phyloP scores from a whole-genome alignment of 2,329 filamentous ascomycete genomes.

The Ophiognomonia clavigignenti-juglandacearum region DNA sequence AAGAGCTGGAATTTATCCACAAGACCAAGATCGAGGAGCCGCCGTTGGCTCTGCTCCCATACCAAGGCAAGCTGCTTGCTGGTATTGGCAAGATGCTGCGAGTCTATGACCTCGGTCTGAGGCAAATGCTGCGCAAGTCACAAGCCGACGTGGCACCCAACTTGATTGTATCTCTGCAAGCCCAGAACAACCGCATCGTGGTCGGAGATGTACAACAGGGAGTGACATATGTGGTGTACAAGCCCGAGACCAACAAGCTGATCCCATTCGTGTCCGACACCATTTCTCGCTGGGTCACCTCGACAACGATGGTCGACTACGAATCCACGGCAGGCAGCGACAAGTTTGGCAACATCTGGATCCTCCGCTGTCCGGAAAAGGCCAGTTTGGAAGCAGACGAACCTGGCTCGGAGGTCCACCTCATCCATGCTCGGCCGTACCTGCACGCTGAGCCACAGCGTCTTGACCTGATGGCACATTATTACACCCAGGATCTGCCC shows the following conservation, averaged over 20 bases:
- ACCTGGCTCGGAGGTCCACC: conserved; percentile 81
- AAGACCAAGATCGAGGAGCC: conserved; percentile 91
- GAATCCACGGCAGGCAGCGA: conserved; percentile 92
- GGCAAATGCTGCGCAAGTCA: conserved; percentile 86
- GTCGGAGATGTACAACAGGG: conserved; percentile 92
- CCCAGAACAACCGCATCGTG: conserved; percentile 85
- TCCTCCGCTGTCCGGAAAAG: conserved; percentile 82
- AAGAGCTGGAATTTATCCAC: conserved; percentile 87
- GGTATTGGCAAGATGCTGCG: conserved; percentile 78
- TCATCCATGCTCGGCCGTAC: conserved; percentile 86
- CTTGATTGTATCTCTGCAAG: conserved; percentile 83
- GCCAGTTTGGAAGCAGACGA: conserved; percentile 88
- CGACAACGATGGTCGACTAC: conserved; percentile 93
- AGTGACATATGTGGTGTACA: conserved; percentile 89
- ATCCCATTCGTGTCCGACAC: conserved; percentile 93
- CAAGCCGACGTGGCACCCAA: conserved; percentile 75
- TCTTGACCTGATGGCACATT: conserved; percentile 79
- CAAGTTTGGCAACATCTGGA: conserved; percentile 96
- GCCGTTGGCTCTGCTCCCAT: conserved; percentile 82
- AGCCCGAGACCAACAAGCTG: conserved; percentile 82
- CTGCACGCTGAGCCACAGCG: conserved; percentile 85
- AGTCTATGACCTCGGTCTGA: conserved; percentile 90
- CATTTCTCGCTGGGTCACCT: conserved; percentile 84
- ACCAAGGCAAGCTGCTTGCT: conserved; percentile 85
- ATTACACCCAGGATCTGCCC: conserved; percentile 87